These are phyloP conservation scores for Chlorella ohadii DNA, from an alignment of 139 green algal genomes.

Conservation along the genomic window DNA sequence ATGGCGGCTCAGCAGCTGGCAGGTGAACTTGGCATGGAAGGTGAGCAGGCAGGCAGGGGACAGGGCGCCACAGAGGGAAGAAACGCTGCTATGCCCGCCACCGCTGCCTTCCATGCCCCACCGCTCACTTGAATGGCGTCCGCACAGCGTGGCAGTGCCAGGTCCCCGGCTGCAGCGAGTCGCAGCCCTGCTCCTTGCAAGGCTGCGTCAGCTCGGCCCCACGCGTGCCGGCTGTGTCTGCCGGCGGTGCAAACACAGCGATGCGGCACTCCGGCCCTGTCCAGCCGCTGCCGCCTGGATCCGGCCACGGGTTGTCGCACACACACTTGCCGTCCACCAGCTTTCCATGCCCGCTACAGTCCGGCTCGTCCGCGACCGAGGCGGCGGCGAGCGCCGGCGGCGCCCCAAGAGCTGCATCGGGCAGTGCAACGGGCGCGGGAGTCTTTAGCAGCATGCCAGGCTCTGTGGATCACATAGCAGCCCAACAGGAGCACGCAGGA, in stretches of 20 bases:
- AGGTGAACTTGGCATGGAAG: neutral
- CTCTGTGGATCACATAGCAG: too few relatives aligned
- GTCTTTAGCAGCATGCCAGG: too few relatives aligned
- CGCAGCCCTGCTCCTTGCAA: constrained; percentile 32
- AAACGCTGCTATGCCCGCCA: neutral
- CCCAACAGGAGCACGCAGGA: too few relatives aligned
- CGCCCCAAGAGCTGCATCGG: too few relatives aligned
- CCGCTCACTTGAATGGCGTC: constrained; percentile 24
- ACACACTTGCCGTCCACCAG: constrained; percentile 14
- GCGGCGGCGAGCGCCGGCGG: too few relatives aligned
- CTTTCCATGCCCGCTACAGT: constrained; percentile 4
- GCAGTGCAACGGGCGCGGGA: too few relatives aligned
- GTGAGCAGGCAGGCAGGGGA: neutral
- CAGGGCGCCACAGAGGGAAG: neutral
- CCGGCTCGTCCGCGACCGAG: neutral
- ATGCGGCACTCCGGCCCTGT: constrained; percentile 27
- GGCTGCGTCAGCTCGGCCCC: neutral
- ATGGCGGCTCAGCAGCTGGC: neutral
- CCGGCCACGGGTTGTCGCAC: constrained; percentile 34
- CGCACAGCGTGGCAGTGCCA: constrained; percentile 52
- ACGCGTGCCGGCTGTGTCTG: constrained; percentile 8
- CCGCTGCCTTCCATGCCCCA: too few relatives aligned
- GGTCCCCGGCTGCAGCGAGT: constrained; percentile 23
- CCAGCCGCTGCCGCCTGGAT: constrained; percentile 15
- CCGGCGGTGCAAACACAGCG: constrained; percentile 8